Percentiles rank a stretch among this genome's conserved stretches.
phyloP scores from a whole-genome alignment of 2,329 filamentous ascomycete genomes.

The Xylaria hypoxylon region DNA sequence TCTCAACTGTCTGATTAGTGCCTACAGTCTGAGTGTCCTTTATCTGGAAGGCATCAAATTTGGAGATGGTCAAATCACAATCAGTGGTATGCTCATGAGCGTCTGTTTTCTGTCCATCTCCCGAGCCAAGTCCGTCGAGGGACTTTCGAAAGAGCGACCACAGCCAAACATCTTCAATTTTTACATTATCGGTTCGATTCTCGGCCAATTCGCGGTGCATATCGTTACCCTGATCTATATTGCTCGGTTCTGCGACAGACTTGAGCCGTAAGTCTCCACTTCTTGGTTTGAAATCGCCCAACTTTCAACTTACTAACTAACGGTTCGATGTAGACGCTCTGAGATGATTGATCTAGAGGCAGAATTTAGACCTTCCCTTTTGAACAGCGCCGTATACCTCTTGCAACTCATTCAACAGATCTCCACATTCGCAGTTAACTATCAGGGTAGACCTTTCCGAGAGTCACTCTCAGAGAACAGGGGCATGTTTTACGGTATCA shows the following conservation, averaged over 20 bases:
- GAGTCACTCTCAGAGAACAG: conserved; percentile 95
- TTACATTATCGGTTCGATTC: conserved; percentile 97
- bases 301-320: neutral
- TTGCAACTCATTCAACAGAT: conserved; percentile 99
- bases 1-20: conserved; percentile 96
- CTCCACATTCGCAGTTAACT: conserved; percentile 99
- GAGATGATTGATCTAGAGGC: conserved; percentile 87
- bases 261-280: conserved; percentile 79
- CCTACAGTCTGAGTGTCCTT: conserved; percentile 94
- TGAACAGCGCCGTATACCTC: conserved; percentile 97
- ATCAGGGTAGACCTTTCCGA: conserved; percentile 97
- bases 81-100: conserved; percentile 99
- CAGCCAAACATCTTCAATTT: conserved; percentile 99
- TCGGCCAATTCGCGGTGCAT: conserved; percentile 96
- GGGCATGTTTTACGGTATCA: conserved; percentile 97
- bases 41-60: conserved; percentile 99
- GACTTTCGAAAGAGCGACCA: conserved; percentile 93
- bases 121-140: conserved; percentile 95
- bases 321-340: conserved; percentile 55
- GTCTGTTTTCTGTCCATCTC: conserved; percentile 99
- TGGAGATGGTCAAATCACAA: conserved; percentile 96
- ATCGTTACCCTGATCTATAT: conserved; percentile 95
- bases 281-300: neutral
- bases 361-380: conserved; percentile 90
- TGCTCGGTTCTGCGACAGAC: conserved; percentile 84